These are phyloP conservation scores for Neofusicoccum sp. DNA, from an alignment of 2,329 filamentous ascomycete species.

Conservation along the genomic window DNA sequence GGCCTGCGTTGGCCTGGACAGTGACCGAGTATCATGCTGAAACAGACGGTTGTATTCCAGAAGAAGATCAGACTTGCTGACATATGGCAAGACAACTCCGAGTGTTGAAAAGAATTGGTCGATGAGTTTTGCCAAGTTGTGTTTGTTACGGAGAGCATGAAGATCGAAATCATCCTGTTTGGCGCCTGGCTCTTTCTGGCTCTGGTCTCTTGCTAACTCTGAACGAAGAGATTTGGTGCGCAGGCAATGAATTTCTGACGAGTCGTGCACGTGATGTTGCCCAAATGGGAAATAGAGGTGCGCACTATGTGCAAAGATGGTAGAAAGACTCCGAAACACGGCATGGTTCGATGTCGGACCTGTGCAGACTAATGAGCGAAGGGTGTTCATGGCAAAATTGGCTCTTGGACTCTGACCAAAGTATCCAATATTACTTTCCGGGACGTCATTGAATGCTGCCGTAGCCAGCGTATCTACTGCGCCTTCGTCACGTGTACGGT, in stretches of 20 bases:
- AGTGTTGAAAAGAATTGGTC: background rate
- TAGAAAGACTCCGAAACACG: background rate
- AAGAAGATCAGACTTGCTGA: background rate
- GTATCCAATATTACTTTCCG: background rate
- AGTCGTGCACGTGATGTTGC: no score
- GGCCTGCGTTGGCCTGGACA: background rate
- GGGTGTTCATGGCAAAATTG: no score
- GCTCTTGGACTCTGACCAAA: background rate
- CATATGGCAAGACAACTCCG: background rate
- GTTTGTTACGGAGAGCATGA: background rate
- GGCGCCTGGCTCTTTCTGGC: background rate
- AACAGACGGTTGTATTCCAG: background rate
- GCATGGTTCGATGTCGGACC: background rate
- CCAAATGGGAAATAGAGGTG: no score
- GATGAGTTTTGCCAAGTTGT: background rate
- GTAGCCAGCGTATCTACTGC: background rate
- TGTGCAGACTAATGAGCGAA: background rate
- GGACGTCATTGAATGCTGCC: background rate
- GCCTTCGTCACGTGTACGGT: background rate
- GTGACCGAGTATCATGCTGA: no score
- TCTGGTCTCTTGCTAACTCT: background rate
- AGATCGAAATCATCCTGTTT: no score
- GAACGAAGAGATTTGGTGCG: no score
- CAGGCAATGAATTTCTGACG: no score
- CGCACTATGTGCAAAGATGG: background rate